Percentiles rank a stretch among this genome's conserved stretches.
These are phyloP conservation scores for Agarophyton chilense DNA, from an alignment of 23 red algal genomes.

Conservation along the genomic window DNA sequence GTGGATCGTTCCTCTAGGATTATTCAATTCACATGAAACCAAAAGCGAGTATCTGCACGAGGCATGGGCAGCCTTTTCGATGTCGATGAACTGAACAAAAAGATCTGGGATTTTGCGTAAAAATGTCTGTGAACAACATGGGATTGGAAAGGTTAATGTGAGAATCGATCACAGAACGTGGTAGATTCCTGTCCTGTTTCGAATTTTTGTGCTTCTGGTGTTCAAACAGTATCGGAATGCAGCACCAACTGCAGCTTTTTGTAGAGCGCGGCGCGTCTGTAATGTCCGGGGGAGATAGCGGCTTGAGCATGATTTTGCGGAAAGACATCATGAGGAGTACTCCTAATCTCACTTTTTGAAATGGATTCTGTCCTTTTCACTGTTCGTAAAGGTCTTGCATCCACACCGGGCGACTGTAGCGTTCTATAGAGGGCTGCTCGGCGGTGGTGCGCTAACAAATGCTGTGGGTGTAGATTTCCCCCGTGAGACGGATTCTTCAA, in stretches of 20 bases:
- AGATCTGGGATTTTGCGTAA: too few relatives aligned
- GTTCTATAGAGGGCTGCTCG: conserved; percentile 6
- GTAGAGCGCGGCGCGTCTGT: conserved; percentile 8
- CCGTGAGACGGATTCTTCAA: neutral
- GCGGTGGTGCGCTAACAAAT: neutral
- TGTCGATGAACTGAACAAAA: neutral
- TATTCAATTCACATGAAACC: neutral
- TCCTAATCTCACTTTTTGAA: neutral
- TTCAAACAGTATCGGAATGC: neutral
- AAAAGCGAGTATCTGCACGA: neutral
- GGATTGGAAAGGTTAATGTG: neutral
- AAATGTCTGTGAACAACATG: too few relatives aligned
- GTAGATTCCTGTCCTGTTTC: neutral
- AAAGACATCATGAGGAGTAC: neutral
- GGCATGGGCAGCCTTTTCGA: neutral
- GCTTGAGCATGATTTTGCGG: neutral
- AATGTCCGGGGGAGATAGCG: too few relatives aligned
- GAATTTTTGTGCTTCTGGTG: neutral
- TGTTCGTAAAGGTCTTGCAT: neutral
- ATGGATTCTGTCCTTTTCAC: neutral
- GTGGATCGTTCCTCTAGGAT: conserved; percentile 26
- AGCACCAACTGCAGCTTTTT: neutral
- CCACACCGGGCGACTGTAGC: neutral
- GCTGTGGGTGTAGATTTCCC: too few relatives aligned
- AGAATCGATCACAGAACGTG: neutral